These are phyloP conservation scores for Clonostachys sp. DNA, from an alignment of 2,329 filamentous ascomycete genomes.

Conservation along the genomic window DNA sequence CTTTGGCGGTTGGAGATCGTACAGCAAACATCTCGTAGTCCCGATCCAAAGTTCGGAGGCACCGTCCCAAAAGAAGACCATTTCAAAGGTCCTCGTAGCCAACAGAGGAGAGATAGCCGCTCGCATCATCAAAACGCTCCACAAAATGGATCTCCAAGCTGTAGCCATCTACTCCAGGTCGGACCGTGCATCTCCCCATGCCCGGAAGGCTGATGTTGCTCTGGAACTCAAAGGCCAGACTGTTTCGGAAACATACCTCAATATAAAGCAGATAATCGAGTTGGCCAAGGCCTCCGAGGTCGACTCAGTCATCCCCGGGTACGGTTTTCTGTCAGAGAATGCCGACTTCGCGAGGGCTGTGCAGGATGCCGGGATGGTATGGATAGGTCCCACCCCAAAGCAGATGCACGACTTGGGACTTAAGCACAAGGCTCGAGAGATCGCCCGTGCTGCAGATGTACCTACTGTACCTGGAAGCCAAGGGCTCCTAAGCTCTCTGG, in stretches of 20 bases:
- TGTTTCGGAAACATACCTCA: constrained; percentile 52
- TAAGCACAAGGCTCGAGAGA: constrained; percentile 28
- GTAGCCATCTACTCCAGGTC: constrained; percentile 64
- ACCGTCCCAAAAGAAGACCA: neutral
- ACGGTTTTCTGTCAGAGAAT: constrained; percentile 64
- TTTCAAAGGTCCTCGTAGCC: constrained; percentile 52
- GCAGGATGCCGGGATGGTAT: constrained; percentile 47
- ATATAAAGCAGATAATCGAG: constrained; percentile 54
- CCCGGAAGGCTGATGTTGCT: constrained; percentile 61
- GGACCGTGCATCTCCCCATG: constrained; percentile 64
- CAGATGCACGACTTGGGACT: constrained; percentile 29
- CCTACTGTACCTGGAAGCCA: constrained; percentile 26
- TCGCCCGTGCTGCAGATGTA: constrained; percentile 20
- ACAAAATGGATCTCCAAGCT: constrained; percentile 61
- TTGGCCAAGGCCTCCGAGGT: constrained; percentile 42
- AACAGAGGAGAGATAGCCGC: constrained; percentile 74
- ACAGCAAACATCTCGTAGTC: constrained; percentile 5
- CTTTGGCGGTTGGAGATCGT: constrained; percentile 22
- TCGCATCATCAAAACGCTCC: constrained; percentile 64
- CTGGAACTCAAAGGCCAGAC: constrained; percentile 53
- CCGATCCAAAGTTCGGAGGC: neutral
- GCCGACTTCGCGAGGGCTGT: constrained; percentile 53
- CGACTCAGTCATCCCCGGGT: constrained; percentile 61
- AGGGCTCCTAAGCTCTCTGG: constrained; percentile 13
- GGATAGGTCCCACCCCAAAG: constrained; percentile 52